Percentiles rank a stretch among this genome's conserved stretches.
phyloP scores from a whole-genome alignment of 1,284 basidiomycete species.

The Leccinum fallax region DNA sequence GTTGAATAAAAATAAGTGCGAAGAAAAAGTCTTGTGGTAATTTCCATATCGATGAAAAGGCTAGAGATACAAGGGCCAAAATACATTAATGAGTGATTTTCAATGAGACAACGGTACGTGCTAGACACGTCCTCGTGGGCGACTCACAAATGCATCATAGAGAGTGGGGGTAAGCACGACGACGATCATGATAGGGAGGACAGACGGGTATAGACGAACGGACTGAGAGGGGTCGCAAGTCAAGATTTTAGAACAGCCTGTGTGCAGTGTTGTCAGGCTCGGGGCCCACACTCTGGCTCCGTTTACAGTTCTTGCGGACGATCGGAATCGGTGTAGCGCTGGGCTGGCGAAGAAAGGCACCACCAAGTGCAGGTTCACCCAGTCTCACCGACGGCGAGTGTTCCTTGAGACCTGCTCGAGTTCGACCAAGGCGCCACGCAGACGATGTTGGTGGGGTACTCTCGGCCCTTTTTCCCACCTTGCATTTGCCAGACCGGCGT shows the following conservation, averaged over 20 bases:
- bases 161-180: neutral
- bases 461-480: slow-evolving; percentile 27
- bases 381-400: slow-evolving; percentile 7
- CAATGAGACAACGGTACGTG: slow-evolving; percentile 1
- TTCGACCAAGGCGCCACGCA: slow-evolving; percentile 20
- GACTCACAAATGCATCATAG: slow-evolving; percentile 21
- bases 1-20: neutral
- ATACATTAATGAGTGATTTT: neutral
- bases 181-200: neutral
- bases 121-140: slow-evolving; percentile 1
- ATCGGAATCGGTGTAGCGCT: slow-evolving; percentile 27
- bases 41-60: slow-evolving; percentile 1
- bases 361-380: slow-evolving; percentile 7
- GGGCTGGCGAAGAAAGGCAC: slow-evolving; percentile 32
- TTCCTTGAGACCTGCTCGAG: slow-evolving; percentile 21
- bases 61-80: slow-evolving; percentile 17
- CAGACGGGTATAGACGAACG: neutral
- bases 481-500: neutral
- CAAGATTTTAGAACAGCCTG: slow-evolving; percentile 16
- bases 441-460: slow-evolving; percentile 32
- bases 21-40: neutral
- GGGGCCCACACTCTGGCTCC: slow-evolving; percentile 31
- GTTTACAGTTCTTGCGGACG: slow-evolving; percentile 22
- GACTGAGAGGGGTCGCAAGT: neutral
- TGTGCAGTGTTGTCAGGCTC: slow-evolving; percentile 15